A percentile compares a stretch with the other conserved stretches of the same genome.
These are phyloP conservation scores for Malassezia restricta DNA, from an alignment of 1,284 basidiomycete genomes.

Conservation along the genomic window DNA sequence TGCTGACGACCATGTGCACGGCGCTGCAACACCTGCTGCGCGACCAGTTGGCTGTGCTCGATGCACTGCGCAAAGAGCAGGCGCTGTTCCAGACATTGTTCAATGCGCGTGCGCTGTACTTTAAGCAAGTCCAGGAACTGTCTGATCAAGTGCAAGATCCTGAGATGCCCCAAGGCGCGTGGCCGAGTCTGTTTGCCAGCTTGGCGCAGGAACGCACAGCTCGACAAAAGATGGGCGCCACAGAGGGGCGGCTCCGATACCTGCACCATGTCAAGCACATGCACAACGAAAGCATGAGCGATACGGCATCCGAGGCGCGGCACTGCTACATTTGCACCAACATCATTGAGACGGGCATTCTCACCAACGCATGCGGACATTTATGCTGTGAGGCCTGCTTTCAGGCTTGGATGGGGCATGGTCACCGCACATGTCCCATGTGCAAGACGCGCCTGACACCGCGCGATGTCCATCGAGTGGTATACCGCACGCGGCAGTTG, in stretches of 20 bases:
- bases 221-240: conserved; percentile 20
- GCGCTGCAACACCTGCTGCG: conserved; percentile 17
- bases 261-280: conserved; percentile 27
- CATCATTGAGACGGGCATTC: conserved; percentile 27
- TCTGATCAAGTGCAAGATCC: conserved; percentile 38
- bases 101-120: conserved; percentile 34
- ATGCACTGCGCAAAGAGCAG: conserved; percentile 22
- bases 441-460: conserved; percentile 30
- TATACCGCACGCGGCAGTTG: conserved; percentile 17
- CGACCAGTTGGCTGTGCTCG: conserved; percentile 22
- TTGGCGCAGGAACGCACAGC: conserved; percentile 21
- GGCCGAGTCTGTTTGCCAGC: conserved; percentile 13
- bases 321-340: conserved; percentile 40
- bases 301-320: conserved; percentile 19
- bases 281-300: conserved; percentile 11
- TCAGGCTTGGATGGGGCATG: conserved; percentile 31
- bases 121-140: conserved; percentile 38
- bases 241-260: conserved; percentile 30
- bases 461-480: conserved; percentile 32
- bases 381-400: conserved; percentile 37
- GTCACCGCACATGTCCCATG: conserved; percentile 29
- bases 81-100: conserved; percentile 20
- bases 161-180: conserved; percentile 16
- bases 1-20: conserved; percentile 15
- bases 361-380: conserved; percentile 36